Evolutionary conservation across 169 alveolate genomes (phyloP).

Genomic region (Plasmodium berghei): DNA sequence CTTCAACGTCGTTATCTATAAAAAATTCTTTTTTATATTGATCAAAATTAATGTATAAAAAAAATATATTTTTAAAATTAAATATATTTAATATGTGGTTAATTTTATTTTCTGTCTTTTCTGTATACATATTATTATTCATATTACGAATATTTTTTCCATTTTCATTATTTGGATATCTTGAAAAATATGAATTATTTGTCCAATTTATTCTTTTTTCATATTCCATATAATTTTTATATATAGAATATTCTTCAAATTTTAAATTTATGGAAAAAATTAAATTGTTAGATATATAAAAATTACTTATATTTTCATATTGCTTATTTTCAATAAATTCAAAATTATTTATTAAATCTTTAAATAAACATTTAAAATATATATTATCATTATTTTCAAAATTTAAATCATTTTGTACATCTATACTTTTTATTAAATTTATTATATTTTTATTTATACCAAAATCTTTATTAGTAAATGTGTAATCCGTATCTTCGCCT

Average conservation of each 20-base stretch:
- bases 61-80: conserved; percentile 20
- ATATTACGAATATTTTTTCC: background rate
- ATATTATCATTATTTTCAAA: conserved; percentile 33
- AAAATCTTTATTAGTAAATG: background rate
- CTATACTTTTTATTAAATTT: conserved; percentile 38
- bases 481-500: background rate
- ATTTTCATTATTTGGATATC: background rate
- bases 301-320: conserved; percentile 64
- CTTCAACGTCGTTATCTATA: conserved; percentile 25
- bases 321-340: conserved; percentile 28
- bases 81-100: conserved; percentile 42
- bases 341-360: conserved; percentile 56
- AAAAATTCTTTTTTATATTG: conserved; percentile 20
- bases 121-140: conserved; percentile 1
- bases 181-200: background rate
- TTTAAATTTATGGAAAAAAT: conserved; percentile 54
- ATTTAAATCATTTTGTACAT: conserved; percentile 27
- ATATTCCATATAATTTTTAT: conserved; percentile 14
- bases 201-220: conserved; percentile 7
- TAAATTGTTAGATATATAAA: conserved; percentile 43
- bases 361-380: conserved; percentile 57
- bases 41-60: conserved; percentile 32
- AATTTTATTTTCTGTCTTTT: conserved; percentile 23
- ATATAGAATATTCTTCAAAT: conserved; percentile 44
- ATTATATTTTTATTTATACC: conserved; percentile 20